phyloP scores from a whole-genome alignment of 2,329 filamentous ascomycete genomes.

The Fusarium nodosum region DNA sequence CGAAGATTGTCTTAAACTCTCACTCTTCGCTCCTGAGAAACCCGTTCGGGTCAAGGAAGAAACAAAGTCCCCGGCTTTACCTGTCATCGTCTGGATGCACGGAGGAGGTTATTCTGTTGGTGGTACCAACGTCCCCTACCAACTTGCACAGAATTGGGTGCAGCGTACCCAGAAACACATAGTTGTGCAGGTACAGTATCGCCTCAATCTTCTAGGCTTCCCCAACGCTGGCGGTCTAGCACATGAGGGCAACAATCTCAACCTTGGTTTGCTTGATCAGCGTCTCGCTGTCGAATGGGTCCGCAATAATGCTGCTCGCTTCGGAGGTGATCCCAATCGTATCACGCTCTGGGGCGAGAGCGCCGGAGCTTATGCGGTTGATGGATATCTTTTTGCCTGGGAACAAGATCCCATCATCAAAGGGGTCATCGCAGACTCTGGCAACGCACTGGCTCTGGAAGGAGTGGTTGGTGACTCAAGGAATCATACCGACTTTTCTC shows the following conservation, averaged over 20 bases:
- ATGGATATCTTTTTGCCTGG: slow-evolving; percentile 42
- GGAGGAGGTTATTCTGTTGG: slow-evolving; percentile 26
- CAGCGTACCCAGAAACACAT: slow-evolving; percentile 39
- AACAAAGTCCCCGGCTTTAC: not conserved
- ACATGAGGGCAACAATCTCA: slow-evolving; percentile 20
- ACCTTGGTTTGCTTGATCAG: slow-evolving; percentile 38
- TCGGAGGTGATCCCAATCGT: slow-evolving; percentile 36
- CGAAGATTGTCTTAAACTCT: slow-evolving; percentile 38
- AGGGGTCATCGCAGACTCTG: slow-evolving; percentile 37
- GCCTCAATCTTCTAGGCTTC: slow-evolving; percentile 34
- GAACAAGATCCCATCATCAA: slow-evolving; percentile 27
- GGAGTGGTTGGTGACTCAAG: slow-evolving; percentile 4
- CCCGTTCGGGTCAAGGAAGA: accelerated
- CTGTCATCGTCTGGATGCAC: slow-evolving; percentile 37
- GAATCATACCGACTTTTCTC: slow-evolving; percentile 31
- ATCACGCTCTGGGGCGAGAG: slow-evolving; percentile 43
- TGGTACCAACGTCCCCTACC: slow-evolving; percentile 31
- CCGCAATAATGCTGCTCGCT: slow-evolving; percentile 32
- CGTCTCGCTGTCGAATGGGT: slow-evolving; percentile 44
- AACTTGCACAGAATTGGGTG: slow-evolving; percentile 34
- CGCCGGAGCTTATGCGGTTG: slow-evolving; percentile 31
- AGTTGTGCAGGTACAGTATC: slow-evolving; percentile 39
- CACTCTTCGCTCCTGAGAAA: slow-evolving; percentile 23
- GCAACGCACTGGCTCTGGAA: slow-evolving; percentile 35
- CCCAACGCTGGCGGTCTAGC: slow-evolving; percentile 26